phyloP scores from a whole-genome alignment of 192 early-diverging fungal species.

The Coemansia sp. region DNA sequence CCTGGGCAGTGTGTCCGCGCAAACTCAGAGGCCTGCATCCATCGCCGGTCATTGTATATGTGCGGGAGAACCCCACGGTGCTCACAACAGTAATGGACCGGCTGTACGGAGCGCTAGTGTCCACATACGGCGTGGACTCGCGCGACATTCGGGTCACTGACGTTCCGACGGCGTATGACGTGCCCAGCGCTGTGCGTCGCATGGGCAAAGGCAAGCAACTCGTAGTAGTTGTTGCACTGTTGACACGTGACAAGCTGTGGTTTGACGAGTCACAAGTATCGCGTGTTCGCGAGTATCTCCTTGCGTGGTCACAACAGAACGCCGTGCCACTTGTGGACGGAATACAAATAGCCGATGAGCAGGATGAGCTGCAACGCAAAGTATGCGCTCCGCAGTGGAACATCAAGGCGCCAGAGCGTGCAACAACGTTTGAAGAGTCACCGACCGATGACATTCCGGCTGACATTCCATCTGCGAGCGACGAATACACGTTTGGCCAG shows the following conservation, averaged over 20 bases:
- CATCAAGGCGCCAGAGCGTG: slow-evolving; percentile 15
- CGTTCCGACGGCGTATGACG: slow-evolving; percentile 41
- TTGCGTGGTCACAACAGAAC: slow-evolving; percentile 35
- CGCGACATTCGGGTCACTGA: slow-evolving; percentile 43
- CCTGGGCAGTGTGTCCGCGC: slow-evolving; percentile 41
- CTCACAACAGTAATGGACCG: slow-evolving; percentile 37
- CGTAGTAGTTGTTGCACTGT: slow-evolving; percentile 34
- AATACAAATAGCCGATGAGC: slow-evolving; percentile 18
- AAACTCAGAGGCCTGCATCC: slow-evolving; percentile 50
- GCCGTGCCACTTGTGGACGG: slow-evolving; percentile 42
- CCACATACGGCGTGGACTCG: slow-evolving; percentile 26
- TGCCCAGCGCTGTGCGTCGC: slow-evolving; percentile 40
- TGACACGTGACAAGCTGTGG: slow-evolving; percentile 38
- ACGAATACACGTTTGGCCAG: slow-evolving; percentile 26
- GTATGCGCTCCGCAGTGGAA: slow-evolving; percentile 20
- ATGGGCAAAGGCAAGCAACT: slow-evolving; percentile 39
- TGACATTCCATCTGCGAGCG: neutral
- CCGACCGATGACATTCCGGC: neutral
- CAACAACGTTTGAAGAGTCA: neutral
- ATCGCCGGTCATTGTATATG: slow-evolving; percentile 35
- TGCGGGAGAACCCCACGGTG: slow-evolving; percentile 30
- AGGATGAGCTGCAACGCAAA: slow-evolving; percentile 8
- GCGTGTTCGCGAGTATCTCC: slow-evolving; percentile 32
- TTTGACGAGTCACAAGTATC: slow-evolving; percentile 32
- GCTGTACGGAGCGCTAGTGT: slow-evolving; percentile 34